Base-by-base conservation (phyloP, 169 alveolate species). In the Babesia bovis region DNA sequence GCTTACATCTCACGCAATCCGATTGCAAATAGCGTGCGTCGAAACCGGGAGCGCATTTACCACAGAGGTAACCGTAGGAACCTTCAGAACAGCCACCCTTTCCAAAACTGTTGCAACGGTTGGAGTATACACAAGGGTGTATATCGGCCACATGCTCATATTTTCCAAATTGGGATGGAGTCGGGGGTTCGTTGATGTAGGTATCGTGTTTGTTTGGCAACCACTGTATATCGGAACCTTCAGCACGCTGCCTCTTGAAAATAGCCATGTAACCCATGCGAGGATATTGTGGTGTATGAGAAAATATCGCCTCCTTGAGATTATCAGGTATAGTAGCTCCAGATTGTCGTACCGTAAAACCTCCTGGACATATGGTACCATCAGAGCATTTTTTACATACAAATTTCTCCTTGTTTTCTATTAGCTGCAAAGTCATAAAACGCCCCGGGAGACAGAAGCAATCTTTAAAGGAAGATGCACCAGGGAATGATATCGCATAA, bases 361-460 rank as follows among this genome's bases (percentile, higher is more conserved):
- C 93, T 28, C 87, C 90, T 35, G 83, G 81, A 44, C 93, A 88
- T 35, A 84, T 41, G 49, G 84, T 73, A 38, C 90, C 84, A 35
- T 76, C 67, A 44, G 90, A 59, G 49, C 93, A 87, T 59, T 84
- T 79, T 30, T 76, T 76, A 56, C 93, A 82, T 23, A 60, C 83
- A 40, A 82, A 67, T 50, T 81, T 41, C 30, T 79, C 71, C 23
- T 82, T 74, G 41, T 52, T 67, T 26, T 77, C 84, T 38, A 75
- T 82, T 38, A 73, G 63, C 49, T 83, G 85, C 30, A 63, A 57
- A 33, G 66, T 71, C 82, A 66, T 73, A 61, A 78, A 88, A 40
- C 67, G 81, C 40, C 85, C 85, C 36, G 86, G 85, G 36, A 82
- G 77, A 60, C 93, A 88, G 75, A 88, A 88, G 59, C 93, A 88